Percentiles rank a stretch among this genome's conserved stretches.
These are phyloP conservation scores for Glomus cerebriforme DNA, from an alignment of 192 early-diverging fungal genomes.

Conservation along the genomic window DNA sequence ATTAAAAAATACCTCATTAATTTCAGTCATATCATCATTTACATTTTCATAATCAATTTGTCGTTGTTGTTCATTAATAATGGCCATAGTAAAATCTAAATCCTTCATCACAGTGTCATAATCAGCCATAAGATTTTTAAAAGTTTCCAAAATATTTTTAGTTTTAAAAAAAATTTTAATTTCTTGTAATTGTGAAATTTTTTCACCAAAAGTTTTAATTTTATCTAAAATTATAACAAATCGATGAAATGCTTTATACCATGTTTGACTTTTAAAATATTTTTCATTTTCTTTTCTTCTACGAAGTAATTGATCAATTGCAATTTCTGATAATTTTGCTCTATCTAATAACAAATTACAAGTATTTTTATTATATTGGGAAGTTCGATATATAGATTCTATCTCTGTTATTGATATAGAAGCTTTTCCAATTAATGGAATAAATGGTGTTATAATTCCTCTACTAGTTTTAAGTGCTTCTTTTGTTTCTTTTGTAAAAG, in stretches of 20 bases:
- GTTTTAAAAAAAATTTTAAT: constrained; percentile 4
- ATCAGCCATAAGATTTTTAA: background rate
- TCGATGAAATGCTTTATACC: background rate
- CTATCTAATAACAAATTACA: constrained; percentile 26
- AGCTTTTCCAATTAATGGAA: constrained; percentile 3
- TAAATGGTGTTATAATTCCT: background rate
- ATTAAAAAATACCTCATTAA: constrained; percentile 6
- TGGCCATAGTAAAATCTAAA: constrained; percentile 8
- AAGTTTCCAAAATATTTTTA: background rate
- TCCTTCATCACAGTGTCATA: background rate
- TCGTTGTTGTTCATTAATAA: constrained; percentile 22
- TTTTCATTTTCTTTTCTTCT: constrained; percentile 21
- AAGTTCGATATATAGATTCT: background rate
- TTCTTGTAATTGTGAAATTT: constrained; percentile 21
- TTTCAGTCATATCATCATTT: constrained; percentile 7
- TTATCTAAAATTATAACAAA: constrained; percentile 1
- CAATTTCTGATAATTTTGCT: background rate
- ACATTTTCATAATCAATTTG: constrained; percentile 1
- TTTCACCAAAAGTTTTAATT: constrained; percentile 11
- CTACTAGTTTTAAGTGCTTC: background rate
- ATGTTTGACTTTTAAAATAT: background rate
- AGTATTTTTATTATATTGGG: constrained; percentile 31
- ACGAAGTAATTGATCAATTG: background rate
- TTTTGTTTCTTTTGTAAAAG: background rate
- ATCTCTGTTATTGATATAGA: constrained; percentile 4